Percentiles rank a stretch among this genome's conserved stretches.
phyloP scores from a whole-genome alignment of 805 yeast species.

The Teunomyces lycoperdinae region DNA sequence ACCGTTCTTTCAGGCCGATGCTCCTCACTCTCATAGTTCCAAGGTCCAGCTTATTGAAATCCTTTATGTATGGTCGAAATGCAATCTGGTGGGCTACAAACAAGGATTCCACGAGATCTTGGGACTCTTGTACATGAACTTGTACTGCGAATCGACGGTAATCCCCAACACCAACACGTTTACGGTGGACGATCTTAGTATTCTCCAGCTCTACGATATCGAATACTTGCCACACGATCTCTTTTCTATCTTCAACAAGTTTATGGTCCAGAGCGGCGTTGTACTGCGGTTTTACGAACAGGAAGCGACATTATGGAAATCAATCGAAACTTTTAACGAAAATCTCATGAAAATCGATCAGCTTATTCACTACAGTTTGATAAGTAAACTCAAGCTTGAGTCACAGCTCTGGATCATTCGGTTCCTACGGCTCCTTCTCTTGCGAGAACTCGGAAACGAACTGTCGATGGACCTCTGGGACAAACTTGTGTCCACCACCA shows the following conservation, averaged over 20 bases:
- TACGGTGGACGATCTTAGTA: slow-evolving; percentile 27
- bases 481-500: slow-evolving; percentile 34
- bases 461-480: slow-evolving; percentile 47
- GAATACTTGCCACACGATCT: slow-evolving; percentile 41
- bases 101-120: slow-evolving; percentile 57
- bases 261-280: slow-evolving; percentile 42
- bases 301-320: slow-evolving; percentile 41
- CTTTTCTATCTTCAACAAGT: slow-evolving; percentile 41
- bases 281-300: slow-evolving; percentile 30
- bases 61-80: slow-evolving; percentile 49
- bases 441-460: slow-evolving; percentile 47
- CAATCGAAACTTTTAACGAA: slow-evolving; percentile 48
- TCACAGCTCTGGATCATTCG: slow-evolving; percentile 56
- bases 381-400: slow-evolving; percentile 44
- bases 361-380: slow-evolving; percentile 42
- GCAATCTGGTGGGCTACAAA: slow-evolving; percentile 40
- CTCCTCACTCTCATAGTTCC: slow-evolving; percentile 13
- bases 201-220: slow-evolving; percentile 38
- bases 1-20: slow-evolving; percentile 21
- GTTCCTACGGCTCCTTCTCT: slow-evolving; percentile 44
- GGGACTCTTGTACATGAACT: slow-evolving; percentile 45
- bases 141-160: slow-evolving; percentile 33
- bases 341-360: slow-evolving; percentile 50
- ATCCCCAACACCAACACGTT: slow-evolving; percentile 12
- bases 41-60: slow-evolving; percentile 39